phyloP scores from a whole-genome alignment of 2,329 filamentous ascomycete species.

The Dactylellina parvicollis region DNA sequence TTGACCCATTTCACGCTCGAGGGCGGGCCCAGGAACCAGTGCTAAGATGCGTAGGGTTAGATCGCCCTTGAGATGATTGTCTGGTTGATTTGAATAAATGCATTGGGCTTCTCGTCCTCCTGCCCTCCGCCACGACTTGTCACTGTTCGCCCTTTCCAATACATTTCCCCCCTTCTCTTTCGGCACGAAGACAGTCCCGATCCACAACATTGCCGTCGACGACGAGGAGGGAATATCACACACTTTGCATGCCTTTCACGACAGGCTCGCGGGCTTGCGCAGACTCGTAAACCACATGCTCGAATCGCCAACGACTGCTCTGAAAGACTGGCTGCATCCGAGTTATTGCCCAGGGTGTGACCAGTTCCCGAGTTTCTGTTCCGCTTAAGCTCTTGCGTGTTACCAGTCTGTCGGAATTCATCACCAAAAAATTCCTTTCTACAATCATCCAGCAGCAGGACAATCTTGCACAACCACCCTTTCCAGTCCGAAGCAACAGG shows the following conservation, averaged over 20 bases:
- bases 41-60: constrained; percentile 53
- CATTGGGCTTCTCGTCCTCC: constrained; percentile 48
- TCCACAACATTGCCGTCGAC: constrained; percentile 16
- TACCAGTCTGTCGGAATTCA: constrained; percentile 49
- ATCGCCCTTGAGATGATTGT: constrained; percentile 40
- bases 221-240: too few species aligned
- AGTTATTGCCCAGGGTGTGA: constrained; percentile 49
- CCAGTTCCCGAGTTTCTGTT: constrained; percentile 52
- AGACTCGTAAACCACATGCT: constrained; percentile 34
- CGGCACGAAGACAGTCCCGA: constrained; percentile 2
- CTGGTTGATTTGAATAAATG: constrained; percentile 53
- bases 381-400: constrained; percentile 52
- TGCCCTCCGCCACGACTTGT: constrained; percentile 44
- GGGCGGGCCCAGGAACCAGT: constrained; percentile 46
- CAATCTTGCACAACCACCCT: constrained; percentile 40
- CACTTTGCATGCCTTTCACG: constrained; percentile 37
- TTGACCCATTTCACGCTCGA: constrained; percentile 13
- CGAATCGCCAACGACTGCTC: constrained; percentile 41
- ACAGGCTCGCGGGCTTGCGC: constrained; percentile 37
- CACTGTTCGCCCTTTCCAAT: constrained; percentile 8
- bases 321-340: constrained; percentile 36
- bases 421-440: constrained; percentile 47
- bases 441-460: constrained; percentile 12
- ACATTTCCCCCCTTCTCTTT: constrained; percentile 17
- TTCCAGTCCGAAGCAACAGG: constrained; percentile 12